Percentiles rank a stretch among this genome's conserved stretches.
Evolutionary conservation across 2,329 filamentous ascomycete genomes (phyloP).

Genomic region (Nannizzia gypsea): DNA sequence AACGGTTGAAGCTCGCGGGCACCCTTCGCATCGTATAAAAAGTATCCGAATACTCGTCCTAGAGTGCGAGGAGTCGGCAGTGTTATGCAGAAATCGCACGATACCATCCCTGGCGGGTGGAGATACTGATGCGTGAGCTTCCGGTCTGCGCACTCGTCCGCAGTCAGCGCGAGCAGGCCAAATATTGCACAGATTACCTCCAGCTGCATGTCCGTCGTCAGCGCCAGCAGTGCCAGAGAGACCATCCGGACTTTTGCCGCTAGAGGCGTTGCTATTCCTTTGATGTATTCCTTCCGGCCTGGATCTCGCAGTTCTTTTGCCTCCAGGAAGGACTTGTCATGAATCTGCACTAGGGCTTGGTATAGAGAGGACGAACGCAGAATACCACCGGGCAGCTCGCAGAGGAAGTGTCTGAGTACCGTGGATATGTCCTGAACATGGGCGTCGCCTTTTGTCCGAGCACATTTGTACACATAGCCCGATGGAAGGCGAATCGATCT

Average conservation of each 20-base stretch:
- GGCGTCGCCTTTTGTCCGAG: constrained; percentile 11
- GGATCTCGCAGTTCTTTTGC: constrained; percentile 13
- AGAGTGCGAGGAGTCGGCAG: constrained; percentile 21
- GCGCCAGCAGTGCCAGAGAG: constrained; percentile 27
- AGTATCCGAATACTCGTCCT: constrained; percentile 23
- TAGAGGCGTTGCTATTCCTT: constrained; percentile 14
- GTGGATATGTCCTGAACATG: constrained; percentile 26
- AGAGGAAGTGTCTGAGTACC: constrained; percentile 26
- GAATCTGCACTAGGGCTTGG: constrained; percentile 22
- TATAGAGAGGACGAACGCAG: constrained; percentile 28
- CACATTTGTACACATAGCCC: constrained; percentile 2
- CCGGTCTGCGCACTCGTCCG: constrained; percentile 18
- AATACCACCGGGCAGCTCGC: constrained; percentile 29
- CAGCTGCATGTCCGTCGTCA: constrained; percentile 29
- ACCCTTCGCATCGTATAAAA: constrained; percentile 16
- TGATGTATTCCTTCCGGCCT: constrained; percentile 16
- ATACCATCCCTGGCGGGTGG: constrained; percentile 12
- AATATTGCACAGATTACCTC: constrained; percentile 32
- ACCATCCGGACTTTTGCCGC: constrained; percentile 24
- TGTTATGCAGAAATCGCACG: constrained; percentile 17
- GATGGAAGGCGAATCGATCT: constrained; percentile 24
- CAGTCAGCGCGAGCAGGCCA: constrained; percentile 25
- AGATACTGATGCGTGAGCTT: constrained; percentile 15
- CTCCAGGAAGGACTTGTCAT: constrained; percentile 15
- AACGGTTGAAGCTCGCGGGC: constrained; percentile 2